phyloP scores from a whole-genome alignment of 1,284 basidiomycete genomes.

The Heliocybe sulcata region DNA sequence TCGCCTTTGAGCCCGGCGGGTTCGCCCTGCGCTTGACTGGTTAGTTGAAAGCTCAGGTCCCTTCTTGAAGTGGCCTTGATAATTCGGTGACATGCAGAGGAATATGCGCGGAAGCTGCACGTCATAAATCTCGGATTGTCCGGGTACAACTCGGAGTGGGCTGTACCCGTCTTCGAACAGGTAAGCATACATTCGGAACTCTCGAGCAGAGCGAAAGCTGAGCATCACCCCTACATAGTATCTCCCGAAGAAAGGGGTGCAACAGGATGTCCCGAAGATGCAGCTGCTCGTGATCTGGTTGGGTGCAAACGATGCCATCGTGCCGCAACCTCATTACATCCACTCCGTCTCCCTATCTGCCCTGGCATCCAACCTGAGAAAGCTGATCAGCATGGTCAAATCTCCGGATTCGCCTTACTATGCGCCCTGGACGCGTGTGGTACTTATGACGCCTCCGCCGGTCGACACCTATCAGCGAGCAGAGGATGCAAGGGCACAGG shows the following conservation, averaged over 20 bases:
- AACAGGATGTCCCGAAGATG: slow-evolving; percentile 48
- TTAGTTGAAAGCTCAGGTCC: slow-evolving; percentile 15
- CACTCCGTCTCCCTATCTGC: slow-evolving; percentile 50
- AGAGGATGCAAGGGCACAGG: slow-evolving; percentile 23
- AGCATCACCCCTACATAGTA: slow-evolving; percentile 27
- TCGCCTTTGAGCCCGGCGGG: slow-evolving; percentile 49
- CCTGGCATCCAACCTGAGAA: slow-evolving; percentile 61
- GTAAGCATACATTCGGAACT: slow-evolving; percentile 26
- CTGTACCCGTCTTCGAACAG: slow-evolving; percentile 70
- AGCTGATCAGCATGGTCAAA: slow-evolving; percentile 56
- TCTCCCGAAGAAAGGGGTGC: slow-evolving; percentile 46
- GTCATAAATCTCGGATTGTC: slow-evolving; percentile 75
- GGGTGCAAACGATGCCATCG: slow-evolving; percentile 76
- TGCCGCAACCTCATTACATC: slow-evolving; percentile 38
- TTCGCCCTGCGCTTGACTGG: slow-evolving; percentile 58
- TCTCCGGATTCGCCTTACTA: slow-evolving; percentile 57
- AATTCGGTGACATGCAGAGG: slow-evolving; percentile 34
- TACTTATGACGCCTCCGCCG: slow-evolving; percentile 83
- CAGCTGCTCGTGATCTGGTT: slow-evolving; percentile 82
- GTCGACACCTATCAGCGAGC: slow-evolving; percentile 55
- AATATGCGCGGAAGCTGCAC: slow-evolving; percentile 74
- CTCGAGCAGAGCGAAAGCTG: background rate
- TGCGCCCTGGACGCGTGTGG: slow-evolving; percentile 67
- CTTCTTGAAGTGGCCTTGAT: background rate
- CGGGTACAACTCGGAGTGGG: slow-evolving; percentile 86